A percentile compares a stretch with the other conserved stretches of the same genome.
Evolutionary conservation across 495 filamentous ascomycete species (phyloP).

Genomic region (Penicillium diatomitis): DNA sequence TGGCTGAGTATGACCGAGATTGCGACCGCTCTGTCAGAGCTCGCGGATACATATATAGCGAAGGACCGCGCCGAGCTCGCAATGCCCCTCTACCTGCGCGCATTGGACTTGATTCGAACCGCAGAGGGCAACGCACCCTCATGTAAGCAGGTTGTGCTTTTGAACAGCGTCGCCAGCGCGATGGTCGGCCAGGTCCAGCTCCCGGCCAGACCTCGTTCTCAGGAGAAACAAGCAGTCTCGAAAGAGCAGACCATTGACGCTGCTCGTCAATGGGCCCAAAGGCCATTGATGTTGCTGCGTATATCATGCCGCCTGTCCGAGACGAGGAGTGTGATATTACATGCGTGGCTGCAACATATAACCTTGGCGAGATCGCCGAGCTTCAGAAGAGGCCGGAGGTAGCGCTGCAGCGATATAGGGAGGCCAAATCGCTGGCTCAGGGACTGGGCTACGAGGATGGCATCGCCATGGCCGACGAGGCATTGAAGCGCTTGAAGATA

Average conservation of each 20-base stretch:
- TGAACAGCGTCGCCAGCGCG: constrained; percentile 25
- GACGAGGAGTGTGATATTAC: constrained; percentile 78
- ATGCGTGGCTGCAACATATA: constrained; percentile 76
- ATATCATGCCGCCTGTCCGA: constrained; percentile 48
- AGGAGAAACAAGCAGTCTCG: constrained; percentile 29
- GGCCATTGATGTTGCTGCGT: constrained; percentile 50
- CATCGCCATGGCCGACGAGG: constrained; percentile 42
- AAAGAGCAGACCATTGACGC: constrained; percentile 47
- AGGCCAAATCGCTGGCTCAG: constrained; percentile 55
- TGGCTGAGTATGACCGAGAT: constrained; percentile 69
- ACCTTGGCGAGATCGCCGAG: constrained; percentile 73
- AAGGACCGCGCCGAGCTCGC: constrained; percentile 67
- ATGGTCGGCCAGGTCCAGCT: constrained; percentile 25
- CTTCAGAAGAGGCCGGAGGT: constrained; percentile 55
- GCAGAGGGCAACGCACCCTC: constrained; percentile 35
- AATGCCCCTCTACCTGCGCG: constrained; percentile 80
- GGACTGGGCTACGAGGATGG: constrained; percentile 58
- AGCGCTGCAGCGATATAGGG: constrained; percentile 45
- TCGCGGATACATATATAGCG: constrained; percentile 62
- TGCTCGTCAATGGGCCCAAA: constrained; percentile 64
- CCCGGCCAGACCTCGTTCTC: constrained; percentile 32
- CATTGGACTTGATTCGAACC: constrained; percentile 47
- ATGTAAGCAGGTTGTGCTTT: constrained; percentile 65
- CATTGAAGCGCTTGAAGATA: constrained; percentile 35
- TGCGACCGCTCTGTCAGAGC: constrained; percentile 58